Conservation (phyloP, 129 eudicot species). For the Helianthus annuus region DNA sequence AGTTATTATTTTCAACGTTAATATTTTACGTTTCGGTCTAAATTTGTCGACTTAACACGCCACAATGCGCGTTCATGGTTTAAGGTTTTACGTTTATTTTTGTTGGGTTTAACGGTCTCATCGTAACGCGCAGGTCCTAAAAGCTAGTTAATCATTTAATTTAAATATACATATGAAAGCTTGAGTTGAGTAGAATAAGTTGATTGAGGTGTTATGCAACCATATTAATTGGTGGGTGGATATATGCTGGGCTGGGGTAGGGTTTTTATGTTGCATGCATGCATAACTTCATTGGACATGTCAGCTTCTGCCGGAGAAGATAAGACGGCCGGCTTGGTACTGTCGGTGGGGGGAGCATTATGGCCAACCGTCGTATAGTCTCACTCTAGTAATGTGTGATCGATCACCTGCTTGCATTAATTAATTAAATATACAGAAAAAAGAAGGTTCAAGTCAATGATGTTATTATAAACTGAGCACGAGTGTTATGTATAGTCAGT, state of each 20-base stretch:
- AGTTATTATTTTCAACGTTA: too few relatives aligned
- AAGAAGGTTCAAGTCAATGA: constrained; percentile 11
- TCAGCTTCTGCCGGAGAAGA: constrained; percentile 10
- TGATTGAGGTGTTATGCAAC: too few relatives aligned
- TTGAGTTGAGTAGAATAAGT: too few relatives aligned
- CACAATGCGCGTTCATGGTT: too few relatives aligned
- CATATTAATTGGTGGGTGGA: neutral
- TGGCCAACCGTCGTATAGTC: constrained; percentile 25
- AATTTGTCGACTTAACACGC: too few relatives aligned
- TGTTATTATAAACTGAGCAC: neutral
- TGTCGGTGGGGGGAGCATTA: constrained; percentile 15
- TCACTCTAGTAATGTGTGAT: constrained; percentile 6
- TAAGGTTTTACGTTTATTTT: too few relatives aligned
- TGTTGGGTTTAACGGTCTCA: too few relatives aligned
- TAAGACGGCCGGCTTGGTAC: neutral
- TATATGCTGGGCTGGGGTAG: constrained; percentile 12
- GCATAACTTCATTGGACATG: neutral
- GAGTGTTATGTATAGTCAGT: neutral
- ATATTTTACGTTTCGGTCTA: too few relatives aligned
- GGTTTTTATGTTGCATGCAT: constrained; percentile 23
- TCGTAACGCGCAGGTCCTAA: too few relatives aligned
- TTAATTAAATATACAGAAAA: neutral
- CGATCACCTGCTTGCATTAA: neutral
- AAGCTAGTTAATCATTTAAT: too few relatives aligned
- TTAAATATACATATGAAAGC: too few relatives aligned